These are phyloP conservation scores for Penicillium alfredii DNA, from an alignment of 495 filamentous ascomycete species.

Conservation along the genomic window DNA sequence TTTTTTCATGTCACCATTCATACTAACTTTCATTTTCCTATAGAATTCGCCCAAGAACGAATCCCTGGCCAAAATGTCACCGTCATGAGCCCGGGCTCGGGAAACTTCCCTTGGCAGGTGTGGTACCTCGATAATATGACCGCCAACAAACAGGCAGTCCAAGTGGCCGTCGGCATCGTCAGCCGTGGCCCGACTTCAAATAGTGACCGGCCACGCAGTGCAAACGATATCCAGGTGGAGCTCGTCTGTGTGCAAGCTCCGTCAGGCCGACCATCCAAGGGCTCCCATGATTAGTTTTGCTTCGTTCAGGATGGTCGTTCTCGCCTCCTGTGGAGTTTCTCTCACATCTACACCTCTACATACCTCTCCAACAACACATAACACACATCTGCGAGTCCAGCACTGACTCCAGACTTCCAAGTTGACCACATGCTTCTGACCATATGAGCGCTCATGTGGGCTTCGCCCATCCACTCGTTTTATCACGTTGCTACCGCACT, in stretches of 20 bases:
- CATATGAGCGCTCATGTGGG: no score
- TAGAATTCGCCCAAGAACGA: conserved; percentile 35
- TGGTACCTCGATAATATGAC: conserved; percentile 38
- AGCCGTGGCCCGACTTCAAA: conserved; percentile 32
- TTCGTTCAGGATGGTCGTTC: conserved; percentile 1
- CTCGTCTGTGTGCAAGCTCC: conserved; percentile 39
- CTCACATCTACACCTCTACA: background rate
- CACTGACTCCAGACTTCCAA: no score
- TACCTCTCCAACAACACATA: no score
- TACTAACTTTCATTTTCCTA: conserved; percentile 2
- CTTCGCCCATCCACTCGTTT: no score
- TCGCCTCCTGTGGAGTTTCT: conserved; percentile 1
- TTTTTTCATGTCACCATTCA: background rate
- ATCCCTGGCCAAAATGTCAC: conserved; percentile 22
- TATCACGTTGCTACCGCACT: no score
- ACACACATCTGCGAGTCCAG: no score
- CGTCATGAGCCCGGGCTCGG: conserved; percentile 27
- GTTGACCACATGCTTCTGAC: no score
- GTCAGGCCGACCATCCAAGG: conserved; percentile 12
- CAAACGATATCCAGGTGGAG: conserved; percentile 34
- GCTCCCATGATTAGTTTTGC: conserved; percentile 9
- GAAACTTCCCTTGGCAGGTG: conserved; percentile 33
- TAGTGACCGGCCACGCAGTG: conserved; percentile 16
- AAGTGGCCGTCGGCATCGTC: conserved; percentile 40
- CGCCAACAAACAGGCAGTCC: conserved; percentile 29